Conservation (phyloP, 2,329 filamentous ascomycete species). For the Clarireedia hainanense region DNA sequence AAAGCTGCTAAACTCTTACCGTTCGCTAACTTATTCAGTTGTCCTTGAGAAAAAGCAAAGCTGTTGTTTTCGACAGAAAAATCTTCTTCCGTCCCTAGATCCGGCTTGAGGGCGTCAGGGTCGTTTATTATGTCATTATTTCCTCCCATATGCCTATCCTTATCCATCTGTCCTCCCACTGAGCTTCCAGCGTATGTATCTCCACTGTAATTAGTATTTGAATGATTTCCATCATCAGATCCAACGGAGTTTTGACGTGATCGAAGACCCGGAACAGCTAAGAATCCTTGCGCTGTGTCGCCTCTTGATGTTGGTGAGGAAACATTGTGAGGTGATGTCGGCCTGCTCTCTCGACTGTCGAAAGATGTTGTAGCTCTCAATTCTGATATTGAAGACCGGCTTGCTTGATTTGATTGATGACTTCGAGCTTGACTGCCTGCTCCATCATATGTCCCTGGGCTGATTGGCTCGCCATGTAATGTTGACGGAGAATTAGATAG, state of each 20-base stretch:
- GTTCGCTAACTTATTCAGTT: slow-evolving; percentile 69
- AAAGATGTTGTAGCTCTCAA: slow-evolving; percentile 47
- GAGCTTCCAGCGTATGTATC: slow-evolving; percentile 37
- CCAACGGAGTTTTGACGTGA: slow-evolving; percentile 59
- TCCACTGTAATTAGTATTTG: slow-evolving; percentile 29
- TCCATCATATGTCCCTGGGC: slow-evolving; percentile 29
- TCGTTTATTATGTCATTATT: slow-evolving; percentile 47
- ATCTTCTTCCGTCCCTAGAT: slow-evolving; percentile 63
- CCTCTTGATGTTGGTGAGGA: slow-evolving; percentile 51
- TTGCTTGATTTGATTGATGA: slow-evolving; percentile 23
- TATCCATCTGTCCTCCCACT: slow-evolving; percentile 28
- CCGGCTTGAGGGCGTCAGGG: slow-evolving; percentile 38
- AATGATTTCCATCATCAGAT: slow-evolving; percentile 48
- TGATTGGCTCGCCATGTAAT: slow-evolving; percentile 28
- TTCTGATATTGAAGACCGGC: slow-evolving; percentile 34
- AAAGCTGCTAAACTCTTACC: slow-evolving; percentile 72
- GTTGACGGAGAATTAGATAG: slow-evolving; percentile 31
- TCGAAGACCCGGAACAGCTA: slow-evolving; percentile 55
- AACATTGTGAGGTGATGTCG: slow-evolving; percentile 60
- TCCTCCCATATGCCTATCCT: slow-evolving; percentile 30
- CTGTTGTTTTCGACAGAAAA: slow-evolving; percentile 60
- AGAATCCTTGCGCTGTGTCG: slow-evolving; percentile 43
- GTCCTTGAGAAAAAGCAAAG: slow-evolving; percentile 67
- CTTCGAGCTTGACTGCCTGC: slow-evolving; percentile 16
- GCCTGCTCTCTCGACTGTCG: slow-evolving; percentile 52